Evolutionary conservation across 108 stramenopile genomes (phyloP), one percentile per base, ranked within the genome.

Genomic region (Aurantiochytrium sp.): DNA sequence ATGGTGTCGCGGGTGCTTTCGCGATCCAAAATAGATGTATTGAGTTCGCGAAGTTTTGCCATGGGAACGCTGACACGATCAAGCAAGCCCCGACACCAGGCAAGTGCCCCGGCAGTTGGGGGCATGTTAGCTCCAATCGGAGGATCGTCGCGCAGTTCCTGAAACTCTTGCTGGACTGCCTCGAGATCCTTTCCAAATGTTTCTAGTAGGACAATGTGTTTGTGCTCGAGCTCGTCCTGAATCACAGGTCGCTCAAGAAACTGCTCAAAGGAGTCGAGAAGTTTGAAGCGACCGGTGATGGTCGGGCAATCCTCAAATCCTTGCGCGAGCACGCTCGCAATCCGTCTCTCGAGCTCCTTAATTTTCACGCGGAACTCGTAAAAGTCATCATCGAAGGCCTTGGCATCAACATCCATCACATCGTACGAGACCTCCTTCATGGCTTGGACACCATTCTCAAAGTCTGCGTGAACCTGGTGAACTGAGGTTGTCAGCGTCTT

Each of bases 231-330:
- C 64, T 90, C 92, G 73, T 93, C 92, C 5, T 76, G 58, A 29
- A 93, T 90, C 45, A 92, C 58, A 0, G 88, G 89, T 19, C 92
- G 90, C 58, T 18, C 47, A 0, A 91, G 47, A 44, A 93, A 60
- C 12, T 44, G 59, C 58, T 89, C 90, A 58, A 93, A 93, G 59
- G 90, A 88, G 49, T 93, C 91, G 5, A 93, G 91, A 6, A 93
- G 76, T 49, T 83, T 72, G 89, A 93, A 91, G 18, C 87, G 72
- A 2, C 90, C 92, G 58, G 59, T 53, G n/a, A 91, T 44, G 25
- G 92, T 93, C 16, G 90, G 58, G 60, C 89, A 55, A 87, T 93
- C 92, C 28, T 91, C 91, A 71, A 93, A 93, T 18, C 90, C 92
- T 64, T 91, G 92, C 8, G 91, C 57, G 4, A 93, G 28, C 5